phyloP scores from a whole-genome alignment of 768 basidiomycete genomes.

The Tulasnella calospora region DNA sequence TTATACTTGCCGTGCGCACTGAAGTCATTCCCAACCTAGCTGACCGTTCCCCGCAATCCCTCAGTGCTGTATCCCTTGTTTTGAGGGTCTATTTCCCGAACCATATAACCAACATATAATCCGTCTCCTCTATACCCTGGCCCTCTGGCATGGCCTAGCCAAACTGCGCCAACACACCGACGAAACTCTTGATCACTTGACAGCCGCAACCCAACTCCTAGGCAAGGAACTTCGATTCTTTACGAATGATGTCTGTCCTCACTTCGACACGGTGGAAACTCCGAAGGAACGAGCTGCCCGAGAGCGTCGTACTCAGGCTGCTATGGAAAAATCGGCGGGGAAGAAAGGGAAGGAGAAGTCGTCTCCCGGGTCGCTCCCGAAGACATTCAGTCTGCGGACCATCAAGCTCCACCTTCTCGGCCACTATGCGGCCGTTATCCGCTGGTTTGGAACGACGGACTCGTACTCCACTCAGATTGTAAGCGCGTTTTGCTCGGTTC shows the following conservation, averaged over 20 bases:
- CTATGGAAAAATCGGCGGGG: neutral
- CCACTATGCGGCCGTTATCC: neutral
- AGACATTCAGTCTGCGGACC: slow-evolving; percentile 4
- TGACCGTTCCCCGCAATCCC: no score
- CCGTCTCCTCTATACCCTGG: no score
- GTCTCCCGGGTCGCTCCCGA: slow-evolving; percentile 10
- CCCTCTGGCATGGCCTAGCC: no score
- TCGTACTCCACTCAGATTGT: slow-evolving; percentile 14
- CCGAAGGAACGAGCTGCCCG: neutral
- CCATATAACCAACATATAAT: no score
- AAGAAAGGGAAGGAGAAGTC: neutral
- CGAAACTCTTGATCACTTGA: no score
- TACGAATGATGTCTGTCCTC: neutral
- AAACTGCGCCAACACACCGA: no score
- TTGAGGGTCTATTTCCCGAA: no score
- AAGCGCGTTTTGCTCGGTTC: neutral
- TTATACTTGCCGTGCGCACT: no score
- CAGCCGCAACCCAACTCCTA: neutral
- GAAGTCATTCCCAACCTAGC: no score
- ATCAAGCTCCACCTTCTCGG: slow-evolving; percentile 24
- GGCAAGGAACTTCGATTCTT: slow-evolving; percentile 15
- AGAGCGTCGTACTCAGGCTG: neutral
- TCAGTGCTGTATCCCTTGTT: no score
- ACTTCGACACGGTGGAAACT: slow-evolving; percentile 20
- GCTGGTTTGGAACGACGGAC: slow-evolving; percentile 8